Conservation (phyloP, 352 stramenopile genomes). For the Labyrinthula sp. region DNA sequence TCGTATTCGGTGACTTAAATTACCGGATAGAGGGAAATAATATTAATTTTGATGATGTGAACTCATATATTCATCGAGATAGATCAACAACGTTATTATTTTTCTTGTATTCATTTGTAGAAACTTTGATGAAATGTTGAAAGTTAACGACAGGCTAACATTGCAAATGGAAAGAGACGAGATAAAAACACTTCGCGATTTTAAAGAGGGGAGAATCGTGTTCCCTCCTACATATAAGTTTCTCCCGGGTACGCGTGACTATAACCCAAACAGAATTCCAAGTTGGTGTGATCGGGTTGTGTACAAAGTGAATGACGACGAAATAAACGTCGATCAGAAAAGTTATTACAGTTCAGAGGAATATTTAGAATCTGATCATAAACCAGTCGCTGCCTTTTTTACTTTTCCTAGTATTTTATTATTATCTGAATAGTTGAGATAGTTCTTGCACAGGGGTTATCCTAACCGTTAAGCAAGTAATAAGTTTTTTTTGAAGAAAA, state of each 20-base stretch:
- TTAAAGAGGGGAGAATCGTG: slow-evolving; percentile 10
- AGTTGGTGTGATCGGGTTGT: slow-evolving; percentile 29
- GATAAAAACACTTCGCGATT: slow-evolving; percentile 25
- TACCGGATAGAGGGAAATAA: slow-evolving; percentile 28
- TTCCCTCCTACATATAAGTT: slow-evolving; percentile 30
- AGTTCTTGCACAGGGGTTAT: too few species aligned
- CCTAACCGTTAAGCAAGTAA: too few species aligned
- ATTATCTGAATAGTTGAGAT: too few species aligned
- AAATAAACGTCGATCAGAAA: slow-evolving; percentile 13
- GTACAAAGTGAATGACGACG: not conserved
- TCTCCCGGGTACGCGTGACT: slow-evolving; percentile 5
- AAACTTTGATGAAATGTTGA: too few species aligned
- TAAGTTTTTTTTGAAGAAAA: too few species aligned
- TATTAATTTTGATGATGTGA: too few species aligned
- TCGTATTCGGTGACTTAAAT: slow-evolving; percentile 24
- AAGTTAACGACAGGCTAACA: too few species aligned
- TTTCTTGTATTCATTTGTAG: too few species aligned
- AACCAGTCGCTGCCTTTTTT: slow-evolving; percentile 16
- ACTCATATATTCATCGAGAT: too few species aligned
- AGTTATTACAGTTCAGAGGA: slow-evolving; percentile 10
- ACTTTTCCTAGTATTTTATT: too few species aligned
- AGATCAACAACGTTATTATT: too few species aligned
- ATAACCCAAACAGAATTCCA: slow-evolving; percentile 11
- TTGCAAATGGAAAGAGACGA: too few species aligned
- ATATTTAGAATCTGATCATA: slow-evolving; percentile 18